Conservation (phyloP, 495 filamentous ascomycete species). For the Geopyxis carbonaria region DNA sequence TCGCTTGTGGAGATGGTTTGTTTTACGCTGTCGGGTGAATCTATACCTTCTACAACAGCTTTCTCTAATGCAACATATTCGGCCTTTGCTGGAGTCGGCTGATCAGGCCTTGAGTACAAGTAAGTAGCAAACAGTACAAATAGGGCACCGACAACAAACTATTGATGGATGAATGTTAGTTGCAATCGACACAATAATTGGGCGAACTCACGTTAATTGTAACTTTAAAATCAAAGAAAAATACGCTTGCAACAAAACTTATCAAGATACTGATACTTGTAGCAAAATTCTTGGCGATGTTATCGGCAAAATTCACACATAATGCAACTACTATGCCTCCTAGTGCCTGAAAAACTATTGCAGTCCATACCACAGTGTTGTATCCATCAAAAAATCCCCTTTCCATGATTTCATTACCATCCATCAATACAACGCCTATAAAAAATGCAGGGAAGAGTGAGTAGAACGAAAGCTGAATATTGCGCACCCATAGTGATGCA, state of each 20-base stretch:
- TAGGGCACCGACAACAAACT: conserved; percentile 69
- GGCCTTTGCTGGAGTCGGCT: neutral
- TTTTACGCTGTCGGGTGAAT: too few species aligned
- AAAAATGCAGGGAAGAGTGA: conserved; percentile 75
- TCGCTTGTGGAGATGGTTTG: too few species aligned
- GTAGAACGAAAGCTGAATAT: conserved; percentile 85
- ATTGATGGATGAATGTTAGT: conserved; percentile 3
- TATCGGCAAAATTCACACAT: conserved; percentile 73
- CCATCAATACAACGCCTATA: conserved; percentile 68
- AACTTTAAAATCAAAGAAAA: conserved; percentile 64
- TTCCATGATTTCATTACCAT: conserved; percentile 65
- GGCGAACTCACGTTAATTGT: conserved; percentile 44
- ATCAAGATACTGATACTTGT: conserved; percentile 78
- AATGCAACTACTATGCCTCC: conserved; percentile 72
- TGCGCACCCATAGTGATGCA: conserved; percentile 74
- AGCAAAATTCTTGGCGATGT: conserved; percentile 79
- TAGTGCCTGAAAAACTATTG: conserved; percentile 61
- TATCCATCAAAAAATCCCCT: conserved; percentile 88
- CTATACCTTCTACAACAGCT: neutral
- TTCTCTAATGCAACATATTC: neutral
- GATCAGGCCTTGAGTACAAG: conserved; percentile 46
- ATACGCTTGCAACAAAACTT: conserved; percentile 66
- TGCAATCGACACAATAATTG: neutral
- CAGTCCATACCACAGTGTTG: conserved; percentile 76
- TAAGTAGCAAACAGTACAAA: conserved; percentile 67